Base-by-base conservation (phyloP, 805 yeast genomes). In the Pichia scutulata region DNA sequence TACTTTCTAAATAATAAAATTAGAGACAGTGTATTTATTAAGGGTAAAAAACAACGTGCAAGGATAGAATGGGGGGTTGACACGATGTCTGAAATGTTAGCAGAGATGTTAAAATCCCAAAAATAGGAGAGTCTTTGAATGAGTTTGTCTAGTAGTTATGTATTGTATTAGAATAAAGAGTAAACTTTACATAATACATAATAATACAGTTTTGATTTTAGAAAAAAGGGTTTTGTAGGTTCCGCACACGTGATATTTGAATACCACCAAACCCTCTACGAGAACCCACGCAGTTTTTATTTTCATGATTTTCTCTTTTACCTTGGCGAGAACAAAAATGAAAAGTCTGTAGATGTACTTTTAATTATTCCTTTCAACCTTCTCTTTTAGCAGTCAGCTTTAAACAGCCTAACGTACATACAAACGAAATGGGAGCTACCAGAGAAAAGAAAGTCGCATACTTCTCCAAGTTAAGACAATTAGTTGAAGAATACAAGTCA, bases 361-460 rank as follows among this genome's bases (percentile, higher is more conserved):
- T 2, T 12, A 16, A 5, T 25, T 19, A 12, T 3, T 37, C 16
- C 21, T 39, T 19, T 30, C 16, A 2, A 13, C 6, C 18, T 21
- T 39, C 42, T 36, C 40, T 30, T 41, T 26, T 30, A 18, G 1
- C 24, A 44, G 41, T 22, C 45, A 64, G 84, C 93, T 88, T 88
- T 87, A 88, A 88, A 84, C 82, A 84, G 75, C 96, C 96, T 86
- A 82, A 77, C 89, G 82, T 74, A 64, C 57, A 58, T 56, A 62
- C 65, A 75, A 88, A 88, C 90, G 98, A 89, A 86, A 93, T 93
- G 99, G 99, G 98, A 90, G 97, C 97, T 80, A 74, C 86, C 79
- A 92, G 96, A 80, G 98, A 89, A 72, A 92, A 90, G 83, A 93
- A 93, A 78, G 83, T 70, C 71, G 95, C 88, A 76, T 93, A 93